Evolutionary conservation across 257 asterid genomes (phyloP).

Genomic region (Coffea canephora): DNA sequence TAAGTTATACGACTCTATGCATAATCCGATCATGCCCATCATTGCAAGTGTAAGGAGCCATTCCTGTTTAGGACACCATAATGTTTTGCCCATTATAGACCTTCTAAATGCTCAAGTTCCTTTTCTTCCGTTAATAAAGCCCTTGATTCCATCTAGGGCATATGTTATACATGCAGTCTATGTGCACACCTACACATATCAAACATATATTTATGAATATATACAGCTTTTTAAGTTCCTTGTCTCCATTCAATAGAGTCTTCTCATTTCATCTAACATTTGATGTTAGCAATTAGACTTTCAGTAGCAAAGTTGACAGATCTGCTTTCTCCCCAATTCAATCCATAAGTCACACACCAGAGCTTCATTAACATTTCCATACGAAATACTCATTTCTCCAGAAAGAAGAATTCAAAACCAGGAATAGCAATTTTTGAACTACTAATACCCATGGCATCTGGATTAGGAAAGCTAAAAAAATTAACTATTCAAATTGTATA

Average conservation of each 20-base stretch:
- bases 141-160: not conserved
- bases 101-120: not conserved
- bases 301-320: not conserved
- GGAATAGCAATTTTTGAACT: not conserved
- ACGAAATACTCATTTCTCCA: not conserved
- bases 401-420: not conserved
- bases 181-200: no score
- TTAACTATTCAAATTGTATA: not conserved
- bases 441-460: no score
- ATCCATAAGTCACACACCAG: not conserved
- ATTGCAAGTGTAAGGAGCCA: no score
- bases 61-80: not conserved
- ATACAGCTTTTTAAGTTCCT: no score
- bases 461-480: no score
- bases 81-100: not conserved
- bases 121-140: not conserved
- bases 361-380: not conserved
- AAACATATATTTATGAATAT: no score
- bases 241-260: no score
- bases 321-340: not conserved
- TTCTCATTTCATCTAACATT: not conserved
- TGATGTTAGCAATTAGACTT: not conserved
- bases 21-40: no score
- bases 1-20: not conserved
- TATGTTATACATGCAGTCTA: no score